Conservation (phyloP, 2,329 filamentous ascomycete genomes). For the Beauveria bassiana region DNA sequence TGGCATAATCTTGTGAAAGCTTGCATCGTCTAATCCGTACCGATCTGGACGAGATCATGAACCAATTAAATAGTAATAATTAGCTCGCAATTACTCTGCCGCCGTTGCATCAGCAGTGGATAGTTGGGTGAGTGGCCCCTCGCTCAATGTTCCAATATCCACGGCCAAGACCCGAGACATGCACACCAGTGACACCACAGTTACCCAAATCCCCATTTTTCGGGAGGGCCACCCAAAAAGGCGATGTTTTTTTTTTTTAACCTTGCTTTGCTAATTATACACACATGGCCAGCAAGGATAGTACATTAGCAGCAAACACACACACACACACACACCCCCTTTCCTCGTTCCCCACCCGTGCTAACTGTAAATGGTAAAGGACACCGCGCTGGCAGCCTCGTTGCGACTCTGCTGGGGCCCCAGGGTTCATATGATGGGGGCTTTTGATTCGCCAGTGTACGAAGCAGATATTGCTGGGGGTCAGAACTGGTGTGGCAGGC, state of each 20-base stretch:
- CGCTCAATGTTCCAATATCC: not conserved
- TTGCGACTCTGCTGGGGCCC: not conserved
- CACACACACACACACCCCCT: not conserved
- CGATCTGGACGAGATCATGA: not conserved
- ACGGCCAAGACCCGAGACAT: conserved; percentile 10
- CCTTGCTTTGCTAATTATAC: conserved; percentile 4
- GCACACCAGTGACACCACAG: not conserved
- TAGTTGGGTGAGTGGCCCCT: not conserved
- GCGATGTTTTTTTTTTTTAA: not conserved
- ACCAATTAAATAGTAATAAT: not conserved
- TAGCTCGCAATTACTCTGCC: not conserved
- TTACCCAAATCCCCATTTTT: conserved; percentile 1
- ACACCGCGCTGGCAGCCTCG: conserved; percentile 10
- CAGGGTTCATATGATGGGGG: not conserved
- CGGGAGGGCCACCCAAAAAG: not conserved
- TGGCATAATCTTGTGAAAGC: not conserved
- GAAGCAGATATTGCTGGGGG: not conserved
- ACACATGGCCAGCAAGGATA: conserved; percentile 8
- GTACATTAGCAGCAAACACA: no score
- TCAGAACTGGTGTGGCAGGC: not conserved
- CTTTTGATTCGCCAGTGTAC: not conserved
- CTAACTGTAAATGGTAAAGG: conserved; percentile 1
- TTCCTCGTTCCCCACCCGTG: not conserved
- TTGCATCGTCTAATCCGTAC: not conserved
- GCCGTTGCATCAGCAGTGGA: conserved; percentile 3